Base-by-base conservation (phyloP, 2,329 filamentous ascomycete genomes). In the Aspergillus terreus region DNA sequence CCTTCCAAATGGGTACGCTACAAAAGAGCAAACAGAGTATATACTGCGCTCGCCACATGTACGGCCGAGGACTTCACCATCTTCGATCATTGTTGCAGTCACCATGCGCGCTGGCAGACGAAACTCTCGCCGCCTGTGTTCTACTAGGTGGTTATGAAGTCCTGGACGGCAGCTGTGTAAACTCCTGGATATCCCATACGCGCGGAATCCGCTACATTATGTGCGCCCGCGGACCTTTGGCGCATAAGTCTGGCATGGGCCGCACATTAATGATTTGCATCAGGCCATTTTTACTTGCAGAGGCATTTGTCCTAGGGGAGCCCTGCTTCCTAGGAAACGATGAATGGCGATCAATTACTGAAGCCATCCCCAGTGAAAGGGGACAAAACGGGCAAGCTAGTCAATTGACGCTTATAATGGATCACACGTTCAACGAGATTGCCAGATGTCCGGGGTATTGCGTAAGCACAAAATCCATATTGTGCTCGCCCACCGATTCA, bases 121-220 rank as follows among this genome's bases (percentile, higher is more conserved):
- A 57, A n/a, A 48, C 54, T 4, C 47, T 55, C 5, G 54, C 54
- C 4, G 49, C 52, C 12, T 49, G 48, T 1, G 44, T 57, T n/a
- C 33, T 57, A 7, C 36, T 57, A 5, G 54, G 49, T 1, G 52
- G 49, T 2, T 57, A 55, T 44, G 55, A 57, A 19, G 27, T 55
- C 23, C 17, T 57, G 11, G 55, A 57, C 41, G 50, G 52, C 1
- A 52, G 15, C 17, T 44, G 35, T 33, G 27, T 27, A 14, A 12
- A 23, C 2, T 42, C 40, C 17, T 42, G 15, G 40, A 19, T 42
- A n/a, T 42, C 40, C 17, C 40, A 38, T n/a, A 38, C 15, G 14
- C 35, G 35, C 11, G 54, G 54, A 2, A 54, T 57, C 30, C 27
- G 40, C 11, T 40, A 56, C 6, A 17, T 56, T 1, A 50, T 57